phyloP scores from a whole-genome alignment of 768 basidiomycete species.

The Pleurotus cornucopiae region DNA sequence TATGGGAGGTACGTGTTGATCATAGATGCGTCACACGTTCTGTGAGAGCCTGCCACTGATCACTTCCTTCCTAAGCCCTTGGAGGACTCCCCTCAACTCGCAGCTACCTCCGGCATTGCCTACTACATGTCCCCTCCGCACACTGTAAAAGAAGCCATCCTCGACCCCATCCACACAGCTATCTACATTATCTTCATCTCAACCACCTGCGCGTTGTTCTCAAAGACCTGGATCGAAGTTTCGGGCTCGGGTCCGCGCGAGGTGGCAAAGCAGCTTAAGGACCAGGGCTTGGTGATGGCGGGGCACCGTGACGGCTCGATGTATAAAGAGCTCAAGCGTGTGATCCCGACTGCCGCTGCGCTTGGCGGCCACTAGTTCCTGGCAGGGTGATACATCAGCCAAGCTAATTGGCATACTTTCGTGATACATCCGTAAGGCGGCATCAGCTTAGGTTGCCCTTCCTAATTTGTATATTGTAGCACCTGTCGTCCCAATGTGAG shows the following conservation, averaged over 20 bases:
- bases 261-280: conserved; percentile 97
- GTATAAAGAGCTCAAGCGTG: conserved; percentile 98
- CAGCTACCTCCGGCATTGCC: conserved; percentile 84
- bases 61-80: conserved; percentile 54
- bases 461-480: too few relatives aligned
- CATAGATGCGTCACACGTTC: too few relatives aligned
- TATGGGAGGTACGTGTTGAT: conserved; percentile 80
- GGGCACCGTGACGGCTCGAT: conserved; percentile 95
- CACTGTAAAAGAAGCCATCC: conserved; percentile 81
- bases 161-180: conserved; percentile 91
- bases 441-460: too few relatives aligned
- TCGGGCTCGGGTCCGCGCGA: conserved; percentile 95
- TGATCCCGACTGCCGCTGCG: conserved; percentile 96
- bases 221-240: conserved; percentile 99
- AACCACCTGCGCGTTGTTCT: conserved; percentile 93
- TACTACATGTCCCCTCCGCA: conserved; percentile 99
- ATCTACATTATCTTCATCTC: conserved; percentile 92
- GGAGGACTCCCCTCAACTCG: conserved; percentile 91
- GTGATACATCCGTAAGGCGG: too few relatives aligned
- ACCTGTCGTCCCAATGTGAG: too few relatives aligned
- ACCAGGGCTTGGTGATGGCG: conserved; percentile 81
- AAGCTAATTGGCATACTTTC: too few relatives aligned
- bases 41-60: too few relatives aligned
- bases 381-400: too few relatives aligned
- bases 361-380: conserved; percentile 60